Percentiles rank a stretch among this genome's conserved stretches.
Conservation (phyloP, 176 grass and related monocot species). For the Elymus sibiricus region DNA sequence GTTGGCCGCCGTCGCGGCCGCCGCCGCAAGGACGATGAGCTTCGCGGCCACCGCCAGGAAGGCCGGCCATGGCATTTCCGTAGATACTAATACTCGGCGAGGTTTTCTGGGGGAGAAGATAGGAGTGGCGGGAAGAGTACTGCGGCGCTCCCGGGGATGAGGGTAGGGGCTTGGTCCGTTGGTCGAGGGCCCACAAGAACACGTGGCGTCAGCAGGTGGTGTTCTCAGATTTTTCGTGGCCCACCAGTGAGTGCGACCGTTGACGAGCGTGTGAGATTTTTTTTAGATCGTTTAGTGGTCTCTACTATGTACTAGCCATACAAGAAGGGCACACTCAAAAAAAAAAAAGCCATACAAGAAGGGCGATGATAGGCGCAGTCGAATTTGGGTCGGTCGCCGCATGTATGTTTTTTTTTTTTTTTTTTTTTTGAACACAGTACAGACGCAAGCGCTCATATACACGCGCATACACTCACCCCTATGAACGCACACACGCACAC, state of each 20-base stretch:
- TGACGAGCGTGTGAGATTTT: too few species aligned
- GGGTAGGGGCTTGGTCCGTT: background rate
- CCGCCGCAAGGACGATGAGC: constrained; percentile 55
- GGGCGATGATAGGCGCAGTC: too few species aligned
- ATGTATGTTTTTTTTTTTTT: too few species aligned
- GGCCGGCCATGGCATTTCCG: constrained; percentile 53
- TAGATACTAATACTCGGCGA: background rate
- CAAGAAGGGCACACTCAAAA: too few species aligned
- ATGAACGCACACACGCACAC: too few species aligned
- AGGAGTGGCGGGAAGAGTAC: constrained; percentile 43
- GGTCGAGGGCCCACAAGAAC: background rate
- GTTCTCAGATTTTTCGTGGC: constrained; percentile 18
- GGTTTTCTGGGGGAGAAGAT: background rate
- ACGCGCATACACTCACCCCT: too few species aligned
- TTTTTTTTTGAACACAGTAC: too few species aligned
- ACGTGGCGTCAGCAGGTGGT: constrained; percentile 14
- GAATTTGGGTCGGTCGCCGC: too few species aligned
- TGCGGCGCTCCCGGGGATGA: background rate
- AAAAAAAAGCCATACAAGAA: too few species aligned
- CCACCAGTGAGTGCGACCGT: background rate
- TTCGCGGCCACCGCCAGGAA: constrained; percentile 55
- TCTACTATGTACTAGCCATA: too few species aligned
- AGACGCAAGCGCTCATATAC: too few species aligned
- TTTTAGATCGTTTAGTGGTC: too few species aligned
- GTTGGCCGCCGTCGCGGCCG: constrained; percentile 53